Base-by-base conservation (phyloP, 1,284 basidiomycete genomes). In the Fomitopsis palustris region DNA sequence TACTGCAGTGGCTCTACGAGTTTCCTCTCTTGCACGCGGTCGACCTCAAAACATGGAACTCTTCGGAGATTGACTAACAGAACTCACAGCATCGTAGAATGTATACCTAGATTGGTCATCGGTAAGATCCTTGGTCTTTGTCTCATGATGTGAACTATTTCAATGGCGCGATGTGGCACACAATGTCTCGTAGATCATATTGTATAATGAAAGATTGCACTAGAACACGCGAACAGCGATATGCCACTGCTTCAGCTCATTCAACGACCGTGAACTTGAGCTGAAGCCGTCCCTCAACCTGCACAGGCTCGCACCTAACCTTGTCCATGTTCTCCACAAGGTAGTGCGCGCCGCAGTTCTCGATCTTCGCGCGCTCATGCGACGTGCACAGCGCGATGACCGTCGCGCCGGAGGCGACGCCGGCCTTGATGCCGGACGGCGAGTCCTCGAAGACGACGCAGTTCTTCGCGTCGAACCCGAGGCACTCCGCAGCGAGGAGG, bases 381-480 rank as follows among this genome's bases (percentile, higher is more conserved):
- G 80, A 86, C 65, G 81, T 91, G 77, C 88, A 90, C 14, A 92
- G 83, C 1, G 89, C 90, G 63, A 92, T 85, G 60, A 90, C 88
- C 7, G 81, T 88, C 12, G 87, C 88, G 43, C 88, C 89, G 31
- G 84, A 83, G 0, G 87, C 87, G 38, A 88, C 83, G 55, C 87
- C 88, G 2, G 89, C 87, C 42, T 80, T 80, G 70, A 92, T 91
- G 37, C 89, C 89, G 23, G 81, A 86, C 0, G 87, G 88, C 37
- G 86, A 89, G 72, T 90, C 88, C 68, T 91, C 89, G 63, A 90
- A 88, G 57, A 92, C 87, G 63, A 91, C 81, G 60, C 85, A 87
- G 17, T 78, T 76, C 55, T 74, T 72, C 12, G 84, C 79, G 16
- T 79, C 74, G 67, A 78, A 88, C 1, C 89, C 89, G 57, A 92